A percentile compares a stretch with the other conserved stretches of the same genome.
These are phyloP conservation scores for Chlamydomonas schloesseri DNA, from an alignment of 139 green algal species.

Conservation along the genomic window DNA sequence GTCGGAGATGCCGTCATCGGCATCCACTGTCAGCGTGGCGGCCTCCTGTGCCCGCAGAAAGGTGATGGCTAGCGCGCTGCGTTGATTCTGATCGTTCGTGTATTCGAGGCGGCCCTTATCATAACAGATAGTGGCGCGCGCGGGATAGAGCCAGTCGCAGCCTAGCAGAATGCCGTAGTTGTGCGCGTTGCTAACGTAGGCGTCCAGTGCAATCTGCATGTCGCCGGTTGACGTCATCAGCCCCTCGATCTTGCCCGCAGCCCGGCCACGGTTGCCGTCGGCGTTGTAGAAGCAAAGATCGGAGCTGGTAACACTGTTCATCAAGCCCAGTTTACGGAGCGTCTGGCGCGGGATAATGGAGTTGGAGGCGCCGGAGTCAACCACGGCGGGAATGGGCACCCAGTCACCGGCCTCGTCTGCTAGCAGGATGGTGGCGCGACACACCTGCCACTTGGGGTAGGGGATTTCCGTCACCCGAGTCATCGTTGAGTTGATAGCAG, in stretches of 20 bases:
- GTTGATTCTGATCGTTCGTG: no score
- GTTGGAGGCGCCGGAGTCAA: no score
- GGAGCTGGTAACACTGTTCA: not conserved
- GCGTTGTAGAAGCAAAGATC: not conserved
- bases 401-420: not conserved
- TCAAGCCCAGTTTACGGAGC: not conserved
- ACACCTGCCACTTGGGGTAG: not conserved
- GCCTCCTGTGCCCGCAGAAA: not conserved
- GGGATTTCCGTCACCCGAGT: no score
- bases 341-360: not conserved
- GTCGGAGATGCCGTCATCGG: no score
- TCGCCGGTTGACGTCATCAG: not conserved
- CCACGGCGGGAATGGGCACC: not conserved
- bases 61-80: not conserved
- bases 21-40: no score
- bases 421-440: not conserved
- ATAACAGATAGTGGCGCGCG: no score
- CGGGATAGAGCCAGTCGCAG: no score
- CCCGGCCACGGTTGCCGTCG: not conserved
- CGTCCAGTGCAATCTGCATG: no score
- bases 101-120: no score
- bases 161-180: no score
- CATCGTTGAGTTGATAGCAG: no score
- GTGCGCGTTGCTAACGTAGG: no score
- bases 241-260: not conserved